Base-by-base conservation (phyloP, 2,329 filamentous ascomycete species). In the Trichoderma arundinaceum region DNA sequence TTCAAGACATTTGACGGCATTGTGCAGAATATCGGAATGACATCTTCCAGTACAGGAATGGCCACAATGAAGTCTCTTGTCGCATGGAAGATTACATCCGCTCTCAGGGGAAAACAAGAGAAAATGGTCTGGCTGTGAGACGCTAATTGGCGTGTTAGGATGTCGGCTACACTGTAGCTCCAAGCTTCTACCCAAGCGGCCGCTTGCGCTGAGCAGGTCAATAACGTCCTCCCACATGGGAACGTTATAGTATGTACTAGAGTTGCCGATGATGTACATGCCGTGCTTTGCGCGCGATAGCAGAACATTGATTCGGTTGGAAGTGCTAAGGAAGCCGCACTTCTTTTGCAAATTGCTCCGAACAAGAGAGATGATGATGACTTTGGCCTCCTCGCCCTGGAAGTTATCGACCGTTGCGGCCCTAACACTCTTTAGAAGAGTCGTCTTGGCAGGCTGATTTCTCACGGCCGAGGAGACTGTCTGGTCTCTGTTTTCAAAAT, bases 391-490 rank as follows among this genome's bases (percentile, higher is more conserved):
- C 72, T 94, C 90, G 0, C 90, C 91, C 70, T 94, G 90, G 64
- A 92, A 93, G 68, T 92, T 93, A 73, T 92, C 89, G 0, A 92
- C 84, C 0, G 88, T 92, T 0, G 89, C 88, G 0, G 89, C 74
- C 4, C 85, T 77, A 2, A 90, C 73, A 1, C 78, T 79, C 28
- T 84, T 77, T 0, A 82, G 71, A 0, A 88, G 76, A 0, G 57
- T 60, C 28, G 57, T 49, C 15, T 60, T 60, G 19, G 32, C 46
- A 32, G 44, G 10, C 19, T 32, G 44, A 4, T 49, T 60, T 6
- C 5, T 10, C 12, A 28, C 19, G 15, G 33, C 12, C 13, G 32
- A 13, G 3, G 43, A 10, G 2, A 4, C 5, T 7, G 6, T 41
- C 17, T 7, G 17, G 15, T 10, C 44, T 33, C 72, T 68, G 10